Conservation (phyloP, 768 basidiomycete species). For the Ramaria rubella region DNA sequence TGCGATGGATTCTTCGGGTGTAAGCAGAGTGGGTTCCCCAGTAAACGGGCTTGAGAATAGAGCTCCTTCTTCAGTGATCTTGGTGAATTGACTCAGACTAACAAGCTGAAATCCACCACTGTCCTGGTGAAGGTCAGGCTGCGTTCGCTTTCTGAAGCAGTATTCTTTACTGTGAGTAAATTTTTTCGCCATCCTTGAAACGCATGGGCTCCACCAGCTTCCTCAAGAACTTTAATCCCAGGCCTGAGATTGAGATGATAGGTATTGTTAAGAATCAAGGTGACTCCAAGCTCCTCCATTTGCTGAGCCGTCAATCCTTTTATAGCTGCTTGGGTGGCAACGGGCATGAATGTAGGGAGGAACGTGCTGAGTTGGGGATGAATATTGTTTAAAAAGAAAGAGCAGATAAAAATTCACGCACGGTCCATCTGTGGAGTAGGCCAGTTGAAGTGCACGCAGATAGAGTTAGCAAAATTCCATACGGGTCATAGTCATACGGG, state of each 20-base stretch:
- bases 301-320: conserved; percentile 87
- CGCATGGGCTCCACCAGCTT: conserved; percentile 79
- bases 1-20: conserved; percentile 86
- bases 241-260: conserved; percentile 88
- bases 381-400: not conserved
- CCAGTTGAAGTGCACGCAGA: not conserved
- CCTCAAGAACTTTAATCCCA: conserved; percentile 63
- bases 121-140: conserved; percentile 40
- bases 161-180: conserved; percentile 59
- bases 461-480: not conserved
- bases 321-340: conserved; percentile 87
- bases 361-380: conserved; percentile 45
- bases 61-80: conserved; percentile 85
- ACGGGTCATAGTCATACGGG: conserved; percentile 81
- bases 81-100: conserved; percentile 76
- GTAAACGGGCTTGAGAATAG: conserved; percentile 79
- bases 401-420: conserved; percentile 4
- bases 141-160: not conserved
- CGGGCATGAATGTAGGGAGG: conserved; percentile 90
- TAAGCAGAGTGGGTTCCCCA: conserved; percentile 83
- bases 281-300: conserved; percentile 73
- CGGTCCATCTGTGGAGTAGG: not conserved
- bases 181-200: conserved; percentile 89
- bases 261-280: conserved; percentile 83
- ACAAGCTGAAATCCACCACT: conserved; percentile 89